phyloP scores from a whole-genome alignment of 192 early-diverging fungal genomes.

The Coemansia sp. region DNA sequence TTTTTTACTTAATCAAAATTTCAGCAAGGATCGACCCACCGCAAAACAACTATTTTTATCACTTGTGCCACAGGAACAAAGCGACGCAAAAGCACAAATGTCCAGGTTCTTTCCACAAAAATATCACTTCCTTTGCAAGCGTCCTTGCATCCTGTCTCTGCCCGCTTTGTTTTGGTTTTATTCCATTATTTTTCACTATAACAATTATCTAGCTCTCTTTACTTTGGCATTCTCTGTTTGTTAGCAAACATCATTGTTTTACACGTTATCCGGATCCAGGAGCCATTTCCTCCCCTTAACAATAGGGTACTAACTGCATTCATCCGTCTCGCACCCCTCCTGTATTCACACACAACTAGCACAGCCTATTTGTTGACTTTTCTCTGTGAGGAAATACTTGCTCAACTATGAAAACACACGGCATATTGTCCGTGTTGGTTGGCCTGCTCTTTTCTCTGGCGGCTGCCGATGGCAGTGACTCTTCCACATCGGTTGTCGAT shows the following conservation, averaged over 20 bases:
- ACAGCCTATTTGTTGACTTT: too few species aligned
- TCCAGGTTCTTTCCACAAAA: background rate
- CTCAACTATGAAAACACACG: background rate
- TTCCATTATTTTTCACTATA: background rate
- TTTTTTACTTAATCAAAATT: background rate
- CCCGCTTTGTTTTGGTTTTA: background rate
- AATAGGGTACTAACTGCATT: background rate
- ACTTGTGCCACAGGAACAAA: background rate
- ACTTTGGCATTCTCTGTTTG: conserved; percentile 2
- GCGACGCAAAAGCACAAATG: background rate
- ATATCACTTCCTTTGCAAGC: background rate
- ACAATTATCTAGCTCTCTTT: background rate
- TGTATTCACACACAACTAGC: background rate
- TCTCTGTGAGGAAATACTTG: too few species aligned
- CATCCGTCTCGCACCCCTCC: background rate
- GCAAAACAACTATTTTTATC: conserved; percentile 1
- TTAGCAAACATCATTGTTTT: background rate
- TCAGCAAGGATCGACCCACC: too few species aligned
- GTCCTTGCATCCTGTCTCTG: background rate
- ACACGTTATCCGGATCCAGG: background rate
- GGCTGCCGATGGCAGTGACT: conserved; percentile 1
- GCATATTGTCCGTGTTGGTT: background rate
- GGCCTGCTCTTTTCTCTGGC: background rate
- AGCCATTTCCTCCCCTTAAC: background rate
- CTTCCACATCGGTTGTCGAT: conserved; percentile 16